Evolutionary conservation across 2,329 filamentous ascomycete species (phyloP).

Genomic region (Penicillium occitanis): DNA sequence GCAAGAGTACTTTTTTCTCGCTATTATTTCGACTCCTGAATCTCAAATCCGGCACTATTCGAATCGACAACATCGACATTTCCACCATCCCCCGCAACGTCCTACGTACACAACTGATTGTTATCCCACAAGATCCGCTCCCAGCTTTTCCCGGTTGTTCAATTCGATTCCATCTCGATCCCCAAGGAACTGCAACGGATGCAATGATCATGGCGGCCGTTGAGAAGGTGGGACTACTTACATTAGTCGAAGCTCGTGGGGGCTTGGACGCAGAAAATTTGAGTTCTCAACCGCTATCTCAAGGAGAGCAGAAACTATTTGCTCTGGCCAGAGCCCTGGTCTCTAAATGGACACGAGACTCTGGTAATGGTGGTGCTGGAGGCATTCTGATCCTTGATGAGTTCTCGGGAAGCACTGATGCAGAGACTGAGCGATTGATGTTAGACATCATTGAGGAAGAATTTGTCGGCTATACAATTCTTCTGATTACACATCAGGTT

Average conservation of each 20-base stretch:
- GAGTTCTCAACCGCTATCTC: conserved; percentile 38
- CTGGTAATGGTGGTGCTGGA: not conserved
- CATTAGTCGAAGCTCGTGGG: conserved; percentile 38
- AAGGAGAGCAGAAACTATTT: conserved; percentile 54
- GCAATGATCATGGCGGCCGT: conserved; percentile 46
- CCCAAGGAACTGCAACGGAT: conserved; percentile 38
- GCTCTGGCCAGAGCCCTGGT: conserved; percentile 46
- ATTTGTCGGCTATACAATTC: conserved; percentile 7
- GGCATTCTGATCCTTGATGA: conserved; percentile 13
- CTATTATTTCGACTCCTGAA: conserved; percentile 52
- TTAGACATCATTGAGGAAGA: conserved; percentile 1
- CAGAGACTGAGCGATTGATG: conserved; percentile 10
- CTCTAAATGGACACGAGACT: not conserved
- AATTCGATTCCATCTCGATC: conserved; percentile 53
- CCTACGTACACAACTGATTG: conserved; percentile 49
- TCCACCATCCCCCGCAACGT: conserved; percentile 6
- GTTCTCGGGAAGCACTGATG: conserved; percentile 8
- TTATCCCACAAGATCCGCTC: conserved; percentile 55
- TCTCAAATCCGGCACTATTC: conserved; percentile 44
- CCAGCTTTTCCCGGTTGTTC: conserved; percentile 45
- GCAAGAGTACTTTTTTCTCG: conserved; percentile 4
- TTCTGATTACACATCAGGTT: conserved; percentile 14
- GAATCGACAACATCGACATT: conserved; percentile 39
- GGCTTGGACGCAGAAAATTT: conserved; percentile 41
- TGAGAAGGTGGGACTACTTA: conserved; percentile 48